phyloP scores from a whole-genome alignment of 352 stramenopile genomes.

The Phytophthora pisi region DNA sequence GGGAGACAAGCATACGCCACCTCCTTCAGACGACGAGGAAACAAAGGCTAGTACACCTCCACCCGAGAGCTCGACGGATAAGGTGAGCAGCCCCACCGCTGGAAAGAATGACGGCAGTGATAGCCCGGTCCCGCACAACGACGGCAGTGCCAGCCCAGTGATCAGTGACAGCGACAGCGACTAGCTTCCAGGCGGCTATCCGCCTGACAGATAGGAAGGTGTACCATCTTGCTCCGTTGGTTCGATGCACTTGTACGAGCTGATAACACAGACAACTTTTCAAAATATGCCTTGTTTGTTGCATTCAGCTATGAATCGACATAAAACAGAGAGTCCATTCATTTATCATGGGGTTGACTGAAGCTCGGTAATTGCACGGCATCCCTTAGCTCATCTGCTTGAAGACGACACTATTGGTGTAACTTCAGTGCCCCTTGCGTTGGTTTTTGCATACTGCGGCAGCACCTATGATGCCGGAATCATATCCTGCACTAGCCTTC shows the following conservation, averaged over 20 bases:
- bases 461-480: slow-evolving; percentile 83
- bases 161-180: slow-evolving; percentile 84
- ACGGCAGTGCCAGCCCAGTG: slow-evolving; percentile 61
- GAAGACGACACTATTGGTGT: slow-evolving; percentile 4
- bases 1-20: slow-evolving; percentile 27
- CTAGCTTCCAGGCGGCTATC: slow-evolving; percentile 31
- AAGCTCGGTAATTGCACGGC: not conserved
- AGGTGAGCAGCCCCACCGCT: slow-evolving; percentile 23
- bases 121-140: slow-evolving; percentile 32
- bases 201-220: slow-evolving; percentile 12
- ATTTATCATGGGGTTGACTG: slow-evolving; percentile 12
- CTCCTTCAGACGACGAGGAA: slow-evolving; percentile 46
- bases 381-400: slow-evolving; percentile 7
- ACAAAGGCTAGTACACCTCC: slow-evolving; percentile 45
- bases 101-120: slow-evolving; percentile 32
- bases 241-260: slow-evolving; percentile 10
- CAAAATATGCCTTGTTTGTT: not conserved
- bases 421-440: slow-evolving; percentile 23
- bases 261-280: slow-evolving; percentile 12
- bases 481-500: slow-evolving; percentile 82
- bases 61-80: slow-evolving; percentile 30
- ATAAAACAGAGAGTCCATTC: slow-evolving; percentile 9
- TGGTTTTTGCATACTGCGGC: slow-evolving; percentile 51
- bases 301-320: too few species aligned
- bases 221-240: slow-evolving; percentile 8